These are phyloP conservation scores for Nakazawaea ambrosiae DNA, from an alignment of 805 yeast species.

Conservation along the genomic window DNA sequence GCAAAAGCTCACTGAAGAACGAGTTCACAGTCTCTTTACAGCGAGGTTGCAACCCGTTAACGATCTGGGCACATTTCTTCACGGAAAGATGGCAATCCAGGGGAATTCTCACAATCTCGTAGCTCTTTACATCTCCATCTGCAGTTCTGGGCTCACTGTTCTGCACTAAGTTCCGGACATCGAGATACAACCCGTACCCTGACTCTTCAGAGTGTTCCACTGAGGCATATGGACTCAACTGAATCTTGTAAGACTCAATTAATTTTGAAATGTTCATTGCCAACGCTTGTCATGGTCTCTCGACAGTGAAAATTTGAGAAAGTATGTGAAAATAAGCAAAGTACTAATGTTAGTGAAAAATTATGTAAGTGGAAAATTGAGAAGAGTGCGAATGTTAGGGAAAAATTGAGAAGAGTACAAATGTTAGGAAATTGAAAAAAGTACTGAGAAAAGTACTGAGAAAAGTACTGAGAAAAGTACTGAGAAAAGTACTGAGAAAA, in stretches of 20 bases:
- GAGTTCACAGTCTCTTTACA: conserved; percentile 9
- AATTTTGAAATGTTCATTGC: neutral
- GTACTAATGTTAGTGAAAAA: too few species aligned
- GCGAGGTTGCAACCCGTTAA: conserved; percentile 9
- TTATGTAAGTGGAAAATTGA: too few species aligned
- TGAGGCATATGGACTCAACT: neutral
- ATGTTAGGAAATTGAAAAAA: too few species aligned
- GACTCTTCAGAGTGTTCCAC: neutral
- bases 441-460: too few species aligned
- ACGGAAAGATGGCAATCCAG: conserved; percentile 24
- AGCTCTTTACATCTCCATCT: conserved; percentile 11
- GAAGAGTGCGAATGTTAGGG: too few species aligned
- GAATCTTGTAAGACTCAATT: neutral
- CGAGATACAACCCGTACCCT: conserved; percentile 7
- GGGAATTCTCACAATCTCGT: conserved; percentile 33
- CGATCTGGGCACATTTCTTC: conserved; percentile 19
- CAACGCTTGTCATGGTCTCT: too few species aligned
- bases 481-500: too few species aligned
- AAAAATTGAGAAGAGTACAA: too few species aligned
- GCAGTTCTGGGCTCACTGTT: neutral
- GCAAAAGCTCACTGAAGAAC: conserved; percentile 9
- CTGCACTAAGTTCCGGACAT: neutral
- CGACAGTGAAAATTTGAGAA: too few species aligned
- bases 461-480: too few species aligned
- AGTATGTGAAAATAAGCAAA: too few species aligned